These are phyloP conservation scores for Coemansia pectinata DNA, from an alignment of 192 early-diverging fungal genomes.

Conservation along the genomic window DNA sequence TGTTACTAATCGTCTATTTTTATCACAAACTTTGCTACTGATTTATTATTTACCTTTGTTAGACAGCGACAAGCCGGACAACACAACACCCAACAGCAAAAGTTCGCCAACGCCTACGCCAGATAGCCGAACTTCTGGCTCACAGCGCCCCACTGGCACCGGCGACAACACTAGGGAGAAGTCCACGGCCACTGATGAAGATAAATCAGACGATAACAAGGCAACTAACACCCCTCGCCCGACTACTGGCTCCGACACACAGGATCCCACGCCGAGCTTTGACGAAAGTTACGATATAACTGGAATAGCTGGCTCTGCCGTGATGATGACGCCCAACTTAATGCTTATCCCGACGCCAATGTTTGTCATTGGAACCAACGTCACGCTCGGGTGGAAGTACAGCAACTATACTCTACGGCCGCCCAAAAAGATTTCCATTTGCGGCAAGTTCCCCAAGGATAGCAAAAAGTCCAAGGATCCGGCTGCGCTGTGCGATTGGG, in stretches of 20 bases:
- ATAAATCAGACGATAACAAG: background rate
- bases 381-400: slow-evolving; percentile 46
- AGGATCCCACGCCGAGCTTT: slow-evolving; percentile 21
- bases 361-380: slow-evolving; percentile 45
- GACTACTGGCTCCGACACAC: background rate
- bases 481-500: slow-evolving; percentile 35
- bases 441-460: slow-evolving; percentile 41
- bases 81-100: background rate
- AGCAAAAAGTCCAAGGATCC: slow-evolving; percentile 18
- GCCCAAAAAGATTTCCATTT: slow-evolving; percentile 40
- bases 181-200: slow-evolving; percentile 2
- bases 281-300: slow-evolving; percentile 46
- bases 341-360: slow-evolving; percentile 35
- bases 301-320: slow-evolving; percentile 27
- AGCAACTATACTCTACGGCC: slow-evolving; percentile 25
- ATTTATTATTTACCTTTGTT: background rate
- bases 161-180: slow-evolving; percentile 14
- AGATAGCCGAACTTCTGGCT: background rate
- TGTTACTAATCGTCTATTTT: background rate
- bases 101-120: slow-evolving; percentile 2
- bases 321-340: slow-evolving; percentile 35
- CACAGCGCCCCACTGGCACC: background rate
- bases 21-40: background rate
- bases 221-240: background rate
- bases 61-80: slow-evolving; percentile 5